Base-by-base conservation (phyloP, 768 basidiomycete species). In the Cystobasidium ongulense region DNA sequence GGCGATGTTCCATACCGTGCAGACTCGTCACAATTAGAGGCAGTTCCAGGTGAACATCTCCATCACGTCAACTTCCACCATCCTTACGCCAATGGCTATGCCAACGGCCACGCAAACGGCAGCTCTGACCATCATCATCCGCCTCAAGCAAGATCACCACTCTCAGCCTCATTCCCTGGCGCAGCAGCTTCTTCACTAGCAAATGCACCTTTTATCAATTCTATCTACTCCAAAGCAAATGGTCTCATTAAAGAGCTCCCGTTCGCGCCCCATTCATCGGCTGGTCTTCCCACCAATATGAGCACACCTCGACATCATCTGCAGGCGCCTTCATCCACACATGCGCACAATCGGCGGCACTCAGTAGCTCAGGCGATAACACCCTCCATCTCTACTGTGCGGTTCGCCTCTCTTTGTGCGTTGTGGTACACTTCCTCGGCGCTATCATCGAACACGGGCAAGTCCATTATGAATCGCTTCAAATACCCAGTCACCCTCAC, bases 401-500 rank as follows among this genome's bases (percentile, higher is more conserved):
- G 75, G 21, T 97, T 99, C 82, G 82, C 92, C 59, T 81, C 90
- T 68, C 84, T 95, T 38, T 99, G 96, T 80, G 82, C 84, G 21
- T 84, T 98, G 25, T 99, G 96, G 96, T 99, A 99, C 82, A 85
- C 88, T 18, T 88, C 89, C 1, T 96, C 74, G 3, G 74, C 74
- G 31, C 33, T 75, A 10, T 75, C 74, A 31, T 54, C 33, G 54
- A 98, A 97, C 80, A 97, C 95, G 0, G 96, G 94, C 72, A 99
- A 99, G 81, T 86, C 89, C 54, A 94, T 99, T 82, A 85, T 99
- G 77, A 93, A 85, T 77, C 88, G 89, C 78, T 99, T 97, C 82
- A 86, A 88, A 66, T 97, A 90, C 82, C 96, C 96, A 3, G 86
- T 99, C 79, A 98, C 96, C 75, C 73, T 99, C 80, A 99, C 96